Base-by-base conservation (phyloP, 106 monocot species). In the Allium cepa region DNA sequence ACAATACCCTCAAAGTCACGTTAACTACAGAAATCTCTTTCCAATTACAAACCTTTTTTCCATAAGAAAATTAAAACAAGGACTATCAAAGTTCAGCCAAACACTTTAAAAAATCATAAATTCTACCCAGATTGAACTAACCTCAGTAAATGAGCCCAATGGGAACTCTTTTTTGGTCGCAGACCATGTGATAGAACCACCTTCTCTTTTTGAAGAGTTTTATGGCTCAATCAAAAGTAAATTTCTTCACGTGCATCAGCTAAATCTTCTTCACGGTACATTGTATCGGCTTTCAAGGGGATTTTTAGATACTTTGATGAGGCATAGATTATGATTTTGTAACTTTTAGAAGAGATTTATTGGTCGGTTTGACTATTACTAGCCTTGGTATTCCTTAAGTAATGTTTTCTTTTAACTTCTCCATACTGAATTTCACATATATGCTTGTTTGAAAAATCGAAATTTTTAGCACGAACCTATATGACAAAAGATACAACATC, bases 321-420 rank as follows among this genome's bases (percentile, higher is more conserved):
- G 91, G 83, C 66, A 81, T 81, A 56, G 78, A 45, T 53, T 96
- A 91, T 56, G 70, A 77, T 70, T 47, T 77, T 26, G 83, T 77
- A 67, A 75, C 79, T 26, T 86, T 96, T 59, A 69, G 72, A 63
- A 73, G 95, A 28, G 95, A 96, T 50, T 60, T 96, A 1, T 74
- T 96, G 88, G 95, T 91, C 11, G 91, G 91, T 17, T 68, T 96
- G 10, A 96, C 95, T 59, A 77, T 96, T 60, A 91, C 95, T n/a
- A 92, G 91, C 72, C 86, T 96, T n/a, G 88, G 91, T 53, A 88
- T 91, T 74, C 88, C 88, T 11, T 81, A 88, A 81, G 88, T 88
- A 59, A 75, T 59, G 27, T 27, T 17, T 49, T 10, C 11, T n/a
- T 53, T 4, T 26, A 9, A 22, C 11, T 8, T 45, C 17, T 65